These are phyloP conservation scores for Protea cynaroides DNA, from an alignment of 164 flowering plant species.

Conservation along the genomic window DNA sequence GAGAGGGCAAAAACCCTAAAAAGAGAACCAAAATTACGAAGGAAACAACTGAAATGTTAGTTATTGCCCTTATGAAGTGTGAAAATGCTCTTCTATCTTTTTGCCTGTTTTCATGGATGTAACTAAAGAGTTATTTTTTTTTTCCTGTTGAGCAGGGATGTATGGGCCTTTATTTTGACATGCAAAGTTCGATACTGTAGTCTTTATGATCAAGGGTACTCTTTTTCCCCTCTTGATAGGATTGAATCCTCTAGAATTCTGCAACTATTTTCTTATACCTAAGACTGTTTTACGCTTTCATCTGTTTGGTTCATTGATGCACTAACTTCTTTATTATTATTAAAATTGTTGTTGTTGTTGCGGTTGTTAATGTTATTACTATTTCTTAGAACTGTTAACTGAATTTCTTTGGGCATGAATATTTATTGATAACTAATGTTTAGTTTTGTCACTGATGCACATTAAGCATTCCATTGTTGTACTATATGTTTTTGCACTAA, in stretches of 20 bases:
- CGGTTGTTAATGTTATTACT: neutral
- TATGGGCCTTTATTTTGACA: conserved; percentile 85
- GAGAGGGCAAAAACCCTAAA: too few relatives aligned
- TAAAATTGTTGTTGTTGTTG: too few relatives aligned
- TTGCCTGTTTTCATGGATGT: neutral
- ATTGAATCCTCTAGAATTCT: neutral
- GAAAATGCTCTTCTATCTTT: neutral
- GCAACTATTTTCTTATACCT: too few relatives aligned
- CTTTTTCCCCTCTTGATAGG: neutral
- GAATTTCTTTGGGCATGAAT: neutral
- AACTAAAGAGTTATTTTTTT: conserved; percentile 8
- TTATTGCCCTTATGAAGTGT: neutral
- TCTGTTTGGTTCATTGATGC: too few relatives aligned
- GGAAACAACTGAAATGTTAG: neutral
- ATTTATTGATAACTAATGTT: neutral
- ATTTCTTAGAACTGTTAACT: too few relatives aligned
- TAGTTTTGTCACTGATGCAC: neutral
- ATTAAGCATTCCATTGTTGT: neutral
- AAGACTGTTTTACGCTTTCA: too few relatives aligned
- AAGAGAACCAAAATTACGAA: too few relatives aligned
- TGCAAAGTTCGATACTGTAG: conserved; percentile 93
- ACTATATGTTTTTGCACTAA: neutral
- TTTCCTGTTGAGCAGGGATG: conserved; percentile 57
- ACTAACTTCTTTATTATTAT: too few relatives aligned
- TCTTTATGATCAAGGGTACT: conserved; percentile 96